Conservation (phyloP, 2,329 filamentous ascomycete genomes). For the Lasiodiplodia hormozganensis region DNA sequence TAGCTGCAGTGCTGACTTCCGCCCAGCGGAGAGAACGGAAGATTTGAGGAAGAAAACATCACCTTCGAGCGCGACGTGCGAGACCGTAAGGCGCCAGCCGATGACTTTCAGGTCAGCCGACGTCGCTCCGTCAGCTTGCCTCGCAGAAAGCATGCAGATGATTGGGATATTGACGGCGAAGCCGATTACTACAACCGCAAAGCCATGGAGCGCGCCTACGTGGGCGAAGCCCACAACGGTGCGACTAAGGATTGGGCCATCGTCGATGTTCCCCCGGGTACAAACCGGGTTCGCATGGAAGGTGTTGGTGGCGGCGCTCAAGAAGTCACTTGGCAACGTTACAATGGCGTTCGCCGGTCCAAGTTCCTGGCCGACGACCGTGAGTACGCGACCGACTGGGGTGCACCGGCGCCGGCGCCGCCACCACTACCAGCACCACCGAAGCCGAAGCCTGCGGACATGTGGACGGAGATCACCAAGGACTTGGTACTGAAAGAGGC, state of each 20-base stretch:
- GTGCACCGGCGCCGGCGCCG: conserved; percentile 37
- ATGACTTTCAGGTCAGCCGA: conserved; percentile 40
- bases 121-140: conserved; percentile 51
- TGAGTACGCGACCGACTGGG: conserved; percentile 53
- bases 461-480: conserved; percentile 98
- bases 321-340: conserved; percentile 79
- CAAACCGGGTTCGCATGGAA: conserved; percentile 82
- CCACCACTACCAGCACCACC: conserved; percentile 31
- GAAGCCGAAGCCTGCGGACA: conserved; percentile 55
- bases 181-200: conserved; percentile 71
- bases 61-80: conserved; percentile 64
- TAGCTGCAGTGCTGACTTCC: not conserved
- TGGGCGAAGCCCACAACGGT: conserved; percentile 77
- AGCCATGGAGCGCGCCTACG: conserved; percentile 69
- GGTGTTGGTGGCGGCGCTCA: conserved; percentile 76
- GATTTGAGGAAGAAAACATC: conserved; percentile 69
- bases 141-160: conserved; percentile 56
- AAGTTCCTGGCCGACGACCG: conserved; percentile 75
- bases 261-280: conserved; percentile 83
- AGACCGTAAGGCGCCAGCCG: conserved; percentile 34
- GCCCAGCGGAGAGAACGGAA: conserved; percentile 43
- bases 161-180: conserved; percentile 60
- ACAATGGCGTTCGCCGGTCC: conserved; percentile 77
- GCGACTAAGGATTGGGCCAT: conserved; percentile 80
- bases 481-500: conserved; percentile 87